A percentile compares a stretch with the other conserved stretches of the same genome.
Conservation (phyloP, 805 yeast species). For the Dipodascopsis uninucleata region DNA sequence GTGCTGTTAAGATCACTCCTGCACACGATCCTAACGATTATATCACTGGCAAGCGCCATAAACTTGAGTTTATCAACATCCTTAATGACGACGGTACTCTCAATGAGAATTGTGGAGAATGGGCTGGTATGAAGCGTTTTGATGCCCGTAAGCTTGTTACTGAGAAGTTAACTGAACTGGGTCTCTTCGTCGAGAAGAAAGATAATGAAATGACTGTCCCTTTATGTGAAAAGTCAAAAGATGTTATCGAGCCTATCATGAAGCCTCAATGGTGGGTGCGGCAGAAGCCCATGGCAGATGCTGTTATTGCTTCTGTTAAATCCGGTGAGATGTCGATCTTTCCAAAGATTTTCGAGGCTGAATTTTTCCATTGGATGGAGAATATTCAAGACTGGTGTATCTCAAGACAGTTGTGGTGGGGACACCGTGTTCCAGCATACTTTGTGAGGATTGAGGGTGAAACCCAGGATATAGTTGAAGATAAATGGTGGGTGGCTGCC, state of each 20-base stretch:
- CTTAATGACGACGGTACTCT: constrained; percentile 87
- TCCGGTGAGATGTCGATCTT: constrained; percentile 74
- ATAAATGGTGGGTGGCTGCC: constrained; percentile 87
- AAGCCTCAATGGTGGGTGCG: constrained; percentile 99
- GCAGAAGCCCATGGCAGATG: constrained; percentile 82
- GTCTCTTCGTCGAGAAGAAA: constrained; percentile 74
- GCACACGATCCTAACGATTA: constrained; percentile 98
- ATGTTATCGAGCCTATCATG: constrained; percentile 90
- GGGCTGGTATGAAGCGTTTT: constrained; percentile 86
- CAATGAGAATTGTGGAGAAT: constrained; percentile 91
- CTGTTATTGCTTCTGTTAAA: constrained; percentile 80
- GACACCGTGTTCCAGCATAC: constrained; percentile 97
- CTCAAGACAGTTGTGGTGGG: constrained; percentile 93
- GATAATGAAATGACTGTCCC: constrained; percentile 97
- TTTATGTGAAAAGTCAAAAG: constrained; percentile 92
- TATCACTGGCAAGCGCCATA: constrained; percentile 90
- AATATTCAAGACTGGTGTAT: constrained; percentile 99
- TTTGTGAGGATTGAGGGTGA: constrained; percentile 74
- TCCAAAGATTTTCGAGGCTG: constrained; percentile 88
- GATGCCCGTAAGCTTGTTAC: constrained; percentile 87
- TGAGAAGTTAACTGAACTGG: constrained; percentile 69
- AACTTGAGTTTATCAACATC: constrained; percentile 82
- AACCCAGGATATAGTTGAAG: constrained; percentile 58
- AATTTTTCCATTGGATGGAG: constrained; percentile 92
- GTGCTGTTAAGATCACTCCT: constrained; percentile 99